phyloP scores from a whole-genome alignment of 768 basidiomycete genomes.

The Mycena kentingensis region DNA sequence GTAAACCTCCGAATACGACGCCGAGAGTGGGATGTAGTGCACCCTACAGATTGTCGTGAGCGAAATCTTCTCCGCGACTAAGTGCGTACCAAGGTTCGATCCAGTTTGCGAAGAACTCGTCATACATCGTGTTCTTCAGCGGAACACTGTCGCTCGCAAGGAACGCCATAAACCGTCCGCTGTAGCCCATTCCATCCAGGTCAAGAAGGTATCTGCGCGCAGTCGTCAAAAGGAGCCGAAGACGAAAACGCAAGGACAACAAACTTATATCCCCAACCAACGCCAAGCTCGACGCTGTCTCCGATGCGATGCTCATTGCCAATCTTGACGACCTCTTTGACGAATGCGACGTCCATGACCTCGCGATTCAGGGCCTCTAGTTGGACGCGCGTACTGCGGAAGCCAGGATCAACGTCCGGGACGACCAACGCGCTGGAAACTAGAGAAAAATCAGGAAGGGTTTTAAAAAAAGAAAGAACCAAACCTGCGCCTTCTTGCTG shows the following conservation, averaged over 20 bases:
- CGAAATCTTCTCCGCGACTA: not conserved
- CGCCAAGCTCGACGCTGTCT: constrained; percentile 76
- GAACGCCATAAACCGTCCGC: constrained; percentile 83
- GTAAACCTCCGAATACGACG: constrained; percentile 88
- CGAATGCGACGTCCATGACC: constrained; percentile 88
- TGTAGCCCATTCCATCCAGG: constrained; percentile 95
- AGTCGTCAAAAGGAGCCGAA: not conserved
- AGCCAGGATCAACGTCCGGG: constrained; percentile 36
- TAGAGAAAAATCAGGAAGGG: not conserved
- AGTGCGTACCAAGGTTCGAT: constrained; percentile 73
- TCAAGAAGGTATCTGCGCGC: constrained; percentile 69
- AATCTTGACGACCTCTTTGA: constrained; percentile 71
- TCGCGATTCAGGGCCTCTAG: constrained; percentile 66
- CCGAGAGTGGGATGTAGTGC: constrained; percentile 91
- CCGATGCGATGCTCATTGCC: constrained; percentile 66
- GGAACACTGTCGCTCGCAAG: constrained; percentile 87
- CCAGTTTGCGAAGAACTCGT: constrained; percentile 91
- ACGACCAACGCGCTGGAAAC: constrained; percentile 32
- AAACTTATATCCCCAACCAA: constrained; percentile 87
- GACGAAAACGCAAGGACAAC: not conserved
- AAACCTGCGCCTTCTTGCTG: constrained; percentile 28
- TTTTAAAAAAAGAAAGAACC: not conserved
- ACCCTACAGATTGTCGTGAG: constrained; percentile 53
- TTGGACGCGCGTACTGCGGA: constrained; percentile 63
- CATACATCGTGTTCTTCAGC: constrained; percentile 88